Evolutionary conservation across 345 rosid species (phyloP).

Genomic region (Camelina sativa): DNA sequence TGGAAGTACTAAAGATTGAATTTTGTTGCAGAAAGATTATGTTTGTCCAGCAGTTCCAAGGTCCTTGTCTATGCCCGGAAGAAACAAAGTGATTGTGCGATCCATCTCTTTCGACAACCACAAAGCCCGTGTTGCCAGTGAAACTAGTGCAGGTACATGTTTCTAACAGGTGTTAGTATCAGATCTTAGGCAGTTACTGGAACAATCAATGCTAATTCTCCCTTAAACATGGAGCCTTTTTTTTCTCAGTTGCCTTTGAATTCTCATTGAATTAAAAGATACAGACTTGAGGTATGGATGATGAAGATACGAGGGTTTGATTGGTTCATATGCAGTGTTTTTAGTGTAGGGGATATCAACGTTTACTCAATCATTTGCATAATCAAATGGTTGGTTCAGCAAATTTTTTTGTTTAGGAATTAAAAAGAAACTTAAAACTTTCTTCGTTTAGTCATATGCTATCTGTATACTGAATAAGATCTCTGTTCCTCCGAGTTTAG

Average conservation of each 20-base stretch:
- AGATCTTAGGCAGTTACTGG: background rate
- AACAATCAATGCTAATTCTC: background rate
- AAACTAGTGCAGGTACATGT: constrained; percentile 59
- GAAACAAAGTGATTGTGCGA: constrained; percentile 80
- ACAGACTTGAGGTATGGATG: constrained; percentile 1
- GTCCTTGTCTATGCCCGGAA: constrained; percentile 79
- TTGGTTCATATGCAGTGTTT: constrained; percentile 1
- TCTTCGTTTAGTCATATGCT: background rate
- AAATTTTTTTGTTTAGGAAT: background rate
- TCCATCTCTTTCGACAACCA: constrained; percentile 65
- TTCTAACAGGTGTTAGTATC: background rate
- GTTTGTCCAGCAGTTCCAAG: constrained; percentile 60
- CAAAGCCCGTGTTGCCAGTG: constrained; percentile 49
- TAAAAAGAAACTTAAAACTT: constrained; percentile 8
- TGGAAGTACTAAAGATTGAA: constrained; percentile 1
- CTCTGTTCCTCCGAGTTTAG: constrained; percentile 30
- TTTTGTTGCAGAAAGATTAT: constrained; percentile 62
- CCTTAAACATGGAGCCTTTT: background rate
- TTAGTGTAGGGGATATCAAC: background rate
- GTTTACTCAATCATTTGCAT: background rate
- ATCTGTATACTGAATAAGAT: constrained; percentile 5
- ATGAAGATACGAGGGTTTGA: background rate
- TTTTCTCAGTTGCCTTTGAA: background rate
- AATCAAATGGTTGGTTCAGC: background rate
- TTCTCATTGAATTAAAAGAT: constrained; percentile 14